Evolutionary conservation across 176 grass and related monocot genomes (phyloP).

Genomic region (Paspalum vaginatum): DNA sequence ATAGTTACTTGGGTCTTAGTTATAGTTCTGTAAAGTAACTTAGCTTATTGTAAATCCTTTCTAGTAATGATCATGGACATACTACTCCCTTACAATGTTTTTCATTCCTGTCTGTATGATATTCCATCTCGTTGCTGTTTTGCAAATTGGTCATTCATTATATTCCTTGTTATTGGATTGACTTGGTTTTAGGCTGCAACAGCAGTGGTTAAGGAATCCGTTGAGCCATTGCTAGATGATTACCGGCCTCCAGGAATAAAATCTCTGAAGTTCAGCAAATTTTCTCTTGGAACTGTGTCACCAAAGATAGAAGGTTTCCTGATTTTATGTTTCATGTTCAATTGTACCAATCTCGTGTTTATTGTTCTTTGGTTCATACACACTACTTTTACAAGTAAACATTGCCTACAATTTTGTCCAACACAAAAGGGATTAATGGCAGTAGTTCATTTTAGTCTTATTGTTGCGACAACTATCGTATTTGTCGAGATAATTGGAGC

Average conservation of each 20-base stretch:
- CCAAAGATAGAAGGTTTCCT: slow-evolving; percentile 96
- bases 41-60: slow-evolving; percentile 21
- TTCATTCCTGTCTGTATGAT: slow-evolving; percentile 14
- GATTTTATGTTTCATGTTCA: slow-evolving; percentile 2
- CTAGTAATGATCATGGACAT: slow-evolving; percentile 7
- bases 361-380: slow-evolving; percentile 9
- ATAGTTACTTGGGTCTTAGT: not conserved
- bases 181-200: slow-evolving; percentile 69
- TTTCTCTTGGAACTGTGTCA: slow-evolving; percentile 89
- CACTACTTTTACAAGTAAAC: not conserved
- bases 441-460: not conserved
- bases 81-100: slow-evolving; percentile 10
- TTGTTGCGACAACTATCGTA: not conserved
- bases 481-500: slow-evolving; percentile 6
- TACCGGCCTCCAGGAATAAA: slow-evolving; percentile 94
- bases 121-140: slow-evolving; percentile 26
- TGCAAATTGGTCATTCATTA: slow-evolving; percentile 1
- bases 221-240: slow-evolving; percentile 95
- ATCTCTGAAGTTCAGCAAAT: slow-evolving; percentile 96
- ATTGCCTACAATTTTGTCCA: not conserved
- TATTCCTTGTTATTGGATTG: slow-evolving; percentile 16
- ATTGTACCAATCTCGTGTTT: slow-evolving; percentile 24
- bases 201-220: slow-evolving; percentile 73
- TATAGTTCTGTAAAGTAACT: slow-evolving; percentile 23
- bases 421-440: not conserved